phyloP scores from a whole-genome alignment of 164 flowering plant species.

The Euptelea pleiosperma region DNA sequence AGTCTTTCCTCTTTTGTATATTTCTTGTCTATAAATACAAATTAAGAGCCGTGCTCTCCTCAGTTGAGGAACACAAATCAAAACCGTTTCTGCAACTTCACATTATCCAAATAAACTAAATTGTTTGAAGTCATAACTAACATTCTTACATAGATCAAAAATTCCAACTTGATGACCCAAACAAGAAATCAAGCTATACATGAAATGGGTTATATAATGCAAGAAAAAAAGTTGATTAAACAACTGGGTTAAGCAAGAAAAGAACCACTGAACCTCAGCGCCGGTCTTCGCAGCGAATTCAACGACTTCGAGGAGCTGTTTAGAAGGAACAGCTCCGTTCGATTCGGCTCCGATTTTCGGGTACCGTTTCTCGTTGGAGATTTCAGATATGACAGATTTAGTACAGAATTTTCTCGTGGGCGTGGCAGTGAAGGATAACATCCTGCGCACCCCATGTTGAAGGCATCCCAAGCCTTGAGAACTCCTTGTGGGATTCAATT shows the following conservation, averaged over 20 bases:
- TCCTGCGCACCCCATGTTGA: background rate
- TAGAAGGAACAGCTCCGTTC: slow-evolving; percentile 63
- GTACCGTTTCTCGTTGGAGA: slow-evolving; percentile 32
- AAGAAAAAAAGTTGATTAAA: no score
- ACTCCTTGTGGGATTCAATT: slow-evolving; percentile 1
- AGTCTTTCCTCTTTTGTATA: no score
- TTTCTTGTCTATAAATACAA: no score
- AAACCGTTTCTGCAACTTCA: no score
- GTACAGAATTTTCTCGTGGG: slow-evolving; percentile 16
- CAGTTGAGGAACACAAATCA: no score
- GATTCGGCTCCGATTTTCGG: slow-evolving; percentile 62
- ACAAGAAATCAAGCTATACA: no score
- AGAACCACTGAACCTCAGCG: slow-evolving; percentile 50
- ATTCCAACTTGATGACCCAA: no score
- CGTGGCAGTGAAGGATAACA: slow-evolving; percentile 1
- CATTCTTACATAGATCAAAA: no score
- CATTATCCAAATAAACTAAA: no score
- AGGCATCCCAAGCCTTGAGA: background rate
- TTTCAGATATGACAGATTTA: slow-evolving; percentile 49
- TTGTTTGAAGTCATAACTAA: no score
- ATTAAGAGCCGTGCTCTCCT: no score
- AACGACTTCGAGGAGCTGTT: slow-evolving; percentile 62
- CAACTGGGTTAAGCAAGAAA: background rate
- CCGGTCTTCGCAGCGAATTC: slow-evolving; percentile 80
- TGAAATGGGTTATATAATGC: no score